Evolutionary conservation across 2,329 filamentous ascomycete genomes (phyloP).

Genomic region (Aspergillus fijiensis): DNA sequence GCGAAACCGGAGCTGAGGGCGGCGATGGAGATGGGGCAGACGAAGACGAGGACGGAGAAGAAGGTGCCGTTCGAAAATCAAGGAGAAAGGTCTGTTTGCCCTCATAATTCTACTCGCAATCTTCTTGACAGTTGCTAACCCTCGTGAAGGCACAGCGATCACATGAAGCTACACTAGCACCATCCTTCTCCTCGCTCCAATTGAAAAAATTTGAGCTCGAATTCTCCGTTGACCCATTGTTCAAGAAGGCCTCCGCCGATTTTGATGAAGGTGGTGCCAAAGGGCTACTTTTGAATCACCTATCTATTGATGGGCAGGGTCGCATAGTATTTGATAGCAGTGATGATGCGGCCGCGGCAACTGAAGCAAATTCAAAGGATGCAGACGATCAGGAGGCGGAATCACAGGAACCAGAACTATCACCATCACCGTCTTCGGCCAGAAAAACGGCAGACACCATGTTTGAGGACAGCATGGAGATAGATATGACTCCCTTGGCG

Average conservation of each 20-base stretch:
- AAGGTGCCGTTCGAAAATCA: conserved; percentile 51
- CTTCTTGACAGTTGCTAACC: background rate
- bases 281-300: conserved; percentile 87
- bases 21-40: conserved; percentile 60
- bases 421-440: conserved; percentile 27
- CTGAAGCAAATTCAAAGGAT: conserved; percentile 51
- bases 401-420: conserved; percentile 47
- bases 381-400: conserved; percentile 37
- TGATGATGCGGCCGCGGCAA: conserved; percentile 73
- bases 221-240: conserved; percentile 94
- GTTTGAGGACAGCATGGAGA: conserved; percentile 61
- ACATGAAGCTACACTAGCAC: conserved; percentile 88
- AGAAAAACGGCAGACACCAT: conserved; percentile 37
- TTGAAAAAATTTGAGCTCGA: conserved; percentile 98
- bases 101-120: background rate
- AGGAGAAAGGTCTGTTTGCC: conserved; percentile 64
- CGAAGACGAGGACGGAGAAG: conserved; percentile 61
- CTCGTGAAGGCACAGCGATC: conserved; percentile 62
- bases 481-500: conserved; percentile 74
- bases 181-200: conserved; percentile 82
- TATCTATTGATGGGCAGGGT: conserved; percentile 90
- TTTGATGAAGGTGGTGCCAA: conserved; percentile 98
- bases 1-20: conserved; percentile 60
- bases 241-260: conserved; percentile 97
- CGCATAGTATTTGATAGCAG: conserved; percentile 98